phyloP scores from a whole-genome alignment of 805 yeast species.

The Grigorovia humatica region DNA sequence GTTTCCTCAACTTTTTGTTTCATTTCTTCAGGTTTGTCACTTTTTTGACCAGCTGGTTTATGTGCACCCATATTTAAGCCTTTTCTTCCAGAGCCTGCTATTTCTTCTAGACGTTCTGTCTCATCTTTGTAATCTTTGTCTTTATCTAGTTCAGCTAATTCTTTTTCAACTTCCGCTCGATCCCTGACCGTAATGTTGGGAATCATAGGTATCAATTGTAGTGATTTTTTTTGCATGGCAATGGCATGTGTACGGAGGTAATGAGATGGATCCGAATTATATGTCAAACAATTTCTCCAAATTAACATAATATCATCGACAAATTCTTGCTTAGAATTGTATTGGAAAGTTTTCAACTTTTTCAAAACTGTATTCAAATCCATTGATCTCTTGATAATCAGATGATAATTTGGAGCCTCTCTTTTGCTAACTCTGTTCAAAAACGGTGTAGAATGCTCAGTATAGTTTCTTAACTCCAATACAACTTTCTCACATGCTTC shows the following conservation, averaged over 20 bases:
- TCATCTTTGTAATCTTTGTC: conserved; percentile 31
- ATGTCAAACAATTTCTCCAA: conserved; percentile 89
- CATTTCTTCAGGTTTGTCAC: conserved; percentile 3
- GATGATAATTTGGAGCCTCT: conserved; percentile 95
- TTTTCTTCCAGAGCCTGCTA: conserved; percentile 28
- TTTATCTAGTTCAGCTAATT: conserved; percentile 37
- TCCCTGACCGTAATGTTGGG: conserved; percentile 80
- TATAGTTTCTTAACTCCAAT: conserved; percentile 75
- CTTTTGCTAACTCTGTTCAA: conserved; percentile 92
- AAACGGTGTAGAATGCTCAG: conserved; percentile 95
- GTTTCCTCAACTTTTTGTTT: conserved; percentile 8
- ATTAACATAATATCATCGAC: conserved; percentile 93
- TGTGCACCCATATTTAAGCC: conserved; percentile 30
- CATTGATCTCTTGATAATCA: conserved; percentile 88
- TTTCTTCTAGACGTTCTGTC: conserved; percentile 26
- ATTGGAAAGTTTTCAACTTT: conserved; percentile 72
- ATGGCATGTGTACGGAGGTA: conserved; percentile 83
- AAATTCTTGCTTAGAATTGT: conserved; percentile 75
- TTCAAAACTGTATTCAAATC: conserved; percentile 90
- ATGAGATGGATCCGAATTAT: conserved; percentile 91
- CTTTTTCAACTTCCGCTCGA: conserved; percentile 60
- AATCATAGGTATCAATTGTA: conserved; percentile 65
- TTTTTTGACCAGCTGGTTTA: conserved; percentile 15
- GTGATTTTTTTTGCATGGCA: conserved; percentile 90
- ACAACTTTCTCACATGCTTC: conserved; percentile 97